Percentiles rank a stretch among this genome's conserved stretches.
These are phyloP conservation scores for Cutaneotrichosporon spelunceum DNA, from an alignment of 1,284 basidiomycete genomes.

Conservation along the genomic window DNA sequence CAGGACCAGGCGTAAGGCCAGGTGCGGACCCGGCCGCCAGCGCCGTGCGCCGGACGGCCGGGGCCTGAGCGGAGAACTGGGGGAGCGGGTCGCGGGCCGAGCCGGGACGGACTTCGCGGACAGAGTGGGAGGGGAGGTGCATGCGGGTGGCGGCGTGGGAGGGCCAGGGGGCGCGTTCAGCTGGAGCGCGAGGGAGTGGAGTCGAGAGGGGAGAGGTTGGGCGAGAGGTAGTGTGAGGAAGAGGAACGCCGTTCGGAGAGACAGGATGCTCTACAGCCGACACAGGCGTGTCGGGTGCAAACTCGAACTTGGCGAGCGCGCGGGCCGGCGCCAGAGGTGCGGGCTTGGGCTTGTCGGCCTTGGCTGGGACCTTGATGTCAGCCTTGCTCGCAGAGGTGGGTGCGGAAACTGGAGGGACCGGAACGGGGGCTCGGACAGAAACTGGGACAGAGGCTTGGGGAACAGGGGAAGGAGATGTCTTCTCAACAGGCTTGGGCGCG, in stretches of 20 bases:
- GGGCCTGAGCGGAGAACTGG: background rate
- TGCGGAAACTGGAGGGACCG: background rate
- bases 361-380: constrained; percentile 2
- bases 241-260: background rate
- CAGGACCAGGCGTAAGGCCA: background rate
- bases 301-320: constrained; percentile 6
- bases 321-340: background rate
- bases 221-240: background rate
- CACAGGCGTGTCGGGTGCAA: constrained; percentile 3
- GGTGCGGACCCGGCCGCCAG: background rate
- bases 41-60: constrained; percentile 7
- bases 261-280: background rate
- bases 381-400: background rate
- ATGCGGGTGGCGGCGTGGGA: constrained; percentile 6
- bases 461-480: background rate
- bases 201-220: background rate
- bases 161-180: constrained; percentile 7
- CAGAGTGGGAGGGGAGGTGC: constrained; percentile 4
- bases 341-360: background rate
- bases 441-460: background rate
- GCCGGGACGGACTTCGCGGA: constrained; percentile 5
- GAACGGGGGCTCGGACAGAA: constrained; percentile 1
- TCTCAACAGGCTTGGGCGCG: background rate
- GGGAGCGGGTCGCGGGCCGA: constrained; percentile 1
- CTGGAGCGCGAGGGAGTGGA: background rate